phyloP scores from a whole-genome alignment of 2,329 filamentous ascomycete species.

The Fusarium buharicum region DNA sequence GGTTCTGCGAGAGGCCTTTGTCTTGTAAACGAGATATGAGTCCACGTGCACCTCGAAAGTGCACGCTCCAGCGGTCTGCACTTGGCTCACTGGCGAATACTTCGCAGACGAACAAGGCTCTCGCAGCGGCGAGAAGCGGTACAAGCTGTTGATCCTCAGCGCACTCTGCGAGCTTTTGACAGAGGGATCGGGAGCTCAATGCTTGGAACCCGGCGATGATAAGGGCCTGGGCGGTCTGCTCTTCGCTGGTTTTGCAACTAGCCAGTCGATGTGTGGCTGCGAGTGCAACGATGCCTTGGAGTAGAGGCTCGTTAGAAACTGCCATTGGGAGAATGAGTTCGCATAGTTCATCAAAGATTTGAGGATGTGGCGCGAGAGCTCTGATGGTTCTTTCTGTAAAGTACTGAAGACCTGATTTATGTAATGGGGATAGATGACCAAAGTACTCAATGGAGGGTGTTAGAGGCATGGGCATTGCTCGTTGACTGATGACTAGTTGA shows the following conservation, averaged over 20 bases:
- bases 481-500: conserved; percentile 6
- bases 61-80: conserved; percentile 34
- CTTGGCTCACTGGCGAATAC: conserved; percentile 33
- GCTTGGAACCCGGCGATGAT: conserved; percentile 31
- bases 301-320: conserved; percentile 27
- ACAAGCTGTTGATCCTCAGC: conserved; percentile 26
- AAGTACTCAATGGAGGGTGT: conserved; percentile 25
- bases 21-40: conserved; percentile 26
- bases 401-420: conserved; percentile 35
- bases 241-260: conserved; percentile 28
- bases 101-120: conserved; percentile 33
- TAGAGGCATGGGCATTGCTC: conserved; percentile 5
- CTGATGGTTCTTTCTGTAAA: conserved; percentile 34
- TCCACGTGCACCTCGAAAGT: conserved; percentile 30
- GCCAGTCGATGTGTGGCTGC: conserved; percentile 32
- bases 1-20: conserved; percentile 14
- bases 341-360: conserved; percentile 32
- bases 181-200: conserved; percentile 34
- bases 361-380: conserved; percentile 29
- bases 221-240: conserved; percentile 23
- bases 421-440: conserved; percentile 27
- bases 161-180: conserved; percentile 24
- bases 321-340: conserved; percentile 34
- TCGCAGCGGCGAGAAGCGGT: conserved; percentile 20
- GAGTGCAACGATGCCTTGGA: conserved; percentile 31